Conservation (phyloP, 1,284 basidiomycete genomes). For the Nidula niveotomentosa region DNA sequence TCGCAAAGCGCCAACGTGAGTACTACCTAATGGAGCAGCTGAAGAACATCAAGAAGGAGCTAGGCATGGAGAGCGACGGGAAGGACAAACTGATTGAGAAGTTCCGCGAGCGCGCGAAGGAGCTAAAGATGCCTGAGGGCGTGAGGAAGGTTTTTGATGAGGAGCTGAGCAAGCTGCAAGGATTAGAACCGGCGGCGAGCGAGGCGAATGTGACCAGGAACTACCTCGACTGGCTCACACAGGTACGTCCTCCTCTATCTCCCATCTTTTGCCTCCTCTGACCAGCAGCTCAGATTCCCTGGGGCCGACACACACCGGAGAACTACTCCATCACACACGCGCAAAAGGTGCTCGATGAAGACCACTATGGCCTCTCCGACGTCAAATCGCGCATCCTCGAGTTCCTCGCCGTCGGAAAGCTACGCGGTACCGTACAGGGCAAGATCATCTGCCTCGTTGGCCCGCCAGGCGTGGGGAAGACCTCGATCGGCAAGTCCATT, state of each 20-base stretch:
- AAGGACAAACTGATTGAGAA: constrained; percentile 98
- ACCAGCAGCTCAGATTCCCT: constrained; percentile 67
- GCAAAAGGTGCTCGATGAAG: constrained; percentile 86
- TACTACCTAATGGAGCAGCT: constrained; percentile 99
- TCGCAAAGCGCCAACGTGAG: constrained; percentile 95
- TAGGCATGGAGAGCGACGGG: constrained; percentile 96
- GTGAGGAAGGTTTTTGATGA: constrained; percentile 97
- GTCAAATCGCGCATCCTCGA: constrained; percentile 98
- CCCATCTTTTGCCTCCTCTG: neutral
- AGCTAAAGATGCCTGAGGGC: constrained; percentile 90
- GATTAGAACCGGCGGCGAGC: constrained; percentile 90
- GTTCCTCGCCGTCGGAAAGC: constrained; percentile 97
- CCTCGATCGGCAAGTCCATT: constrained; percentile 86
- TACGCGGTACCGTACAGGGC: constrained; percentile 92
- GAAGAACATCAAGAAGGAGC: constrained; percentile 98
- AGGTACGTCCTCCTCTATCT: constrained; percentile 40
- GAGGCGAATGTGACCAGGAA: constrained; percentile 98
- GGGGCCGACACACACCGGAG: constrained; percentile 94
- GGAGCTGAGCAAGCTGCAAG: constrained; percentile 90
- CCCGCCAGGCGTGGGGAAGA: constrained; percentile 88
- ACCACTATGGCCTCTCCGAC: constrained; percentile 95
- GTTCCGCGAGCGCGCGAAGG: constrained; percentile 88
- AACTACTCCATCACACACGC: constrained; percentile 93
- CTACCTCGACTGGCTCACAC: constrained; percentile 95
- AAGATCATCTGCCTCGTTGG: constrained; percentile 98